A percentile compares a stretch with the other conserved stretches of the same genome.
Evolutionary conservation across 495 filamentous ascomycete genomes (phyloP).

Genomic region (Lasiosphaeris hirsuta): DNA sequence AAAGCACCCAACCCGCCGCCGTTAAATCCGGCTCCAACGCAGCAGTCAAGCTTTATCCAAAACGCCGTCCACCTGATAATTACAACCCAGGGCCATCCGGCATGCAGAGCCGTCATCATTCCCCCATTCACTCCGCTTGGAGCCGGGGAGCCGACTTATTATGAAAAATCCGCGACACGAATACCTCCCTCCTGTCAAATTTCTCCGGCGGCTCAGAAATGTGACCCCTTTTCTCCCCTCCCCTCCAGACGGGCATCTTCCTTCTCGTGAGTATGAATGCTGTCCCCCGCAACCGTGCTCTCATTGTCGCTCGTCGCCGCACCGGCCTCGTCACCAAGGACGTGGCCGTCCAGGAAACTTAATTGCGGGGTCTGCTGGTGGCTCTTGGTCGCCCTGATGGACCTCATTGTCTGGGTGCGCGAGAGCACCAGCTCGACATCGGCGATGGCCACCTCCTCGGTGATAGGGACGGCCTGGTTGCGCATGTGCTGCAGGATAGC

Average conservation of each 20-base stretch:
- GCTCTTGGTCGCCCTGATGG: background rate
- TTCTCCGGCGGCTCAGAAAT: background rate
- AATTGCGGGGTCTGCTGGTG: background rate
- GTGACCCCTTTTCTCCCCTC: background rate
- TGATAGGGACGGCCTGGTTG: background rate
- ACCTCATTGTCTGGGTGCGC: background rate
- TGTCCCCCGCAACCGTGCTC: slow-evolving; percentile 14
- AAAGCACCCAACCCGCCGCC: too few species aligned
- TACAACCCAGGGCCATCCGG: too few species aligned
- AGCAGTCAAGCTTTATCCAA: too few species aligned
- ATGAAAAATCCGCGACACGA: too few species aligned
- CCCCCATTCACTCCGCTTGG: too few species aligned
- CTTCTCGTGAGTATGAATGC: background rate
- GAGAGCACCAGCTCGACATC: background rate
- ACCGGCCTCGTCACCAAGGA: too few species aligned
- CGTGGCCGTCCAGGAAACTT: too few species aligned
- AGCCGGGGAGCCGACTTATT: too few species aligned
- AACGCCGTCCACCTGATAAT: too few species aligned
- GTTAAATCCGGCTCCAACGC: too few species aligned
- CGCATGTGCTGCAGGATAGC: slow-evolving; percentile 40
- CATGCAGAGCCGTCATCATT: too few species aligned
- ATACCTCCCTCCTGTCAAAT: too few species aligned
- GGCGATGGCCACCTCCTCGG: slow-evolving; percentile 11
- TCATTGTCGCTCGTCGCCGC: slow-evolving; percentile 24
- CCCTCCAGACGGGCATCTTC: background rate